A percentile compares a stretch with the other conserved stretches of the same genome.
Evolutionary conservation across 2,329 filamentous ascomycete genomes (phyloP).

Genomic region (Diaporthe destruens): DNA sequence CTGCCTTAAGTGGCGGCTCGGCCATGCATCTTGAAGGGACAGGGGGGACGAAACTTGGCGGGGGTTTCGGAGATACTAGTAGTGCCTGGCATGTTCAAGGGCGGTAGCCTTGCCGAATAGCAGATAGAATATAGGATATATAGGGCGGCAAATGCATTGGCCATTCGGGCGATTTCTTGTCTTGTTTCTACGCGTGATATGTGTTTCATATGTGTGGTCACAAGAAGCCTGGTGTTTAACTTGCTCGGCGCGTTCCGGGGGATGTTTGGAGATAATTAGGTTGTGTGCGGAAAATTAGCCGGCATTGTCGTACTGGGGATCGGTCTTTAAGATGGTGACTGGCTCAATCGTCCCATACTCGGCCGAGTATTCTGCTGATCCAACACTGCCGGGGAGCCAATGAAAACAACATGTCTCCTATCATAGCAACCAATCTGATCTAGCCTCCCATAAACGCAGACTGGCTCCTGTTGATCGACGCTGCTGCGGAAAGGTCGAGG

Average conservation of each 20-base stretch:
- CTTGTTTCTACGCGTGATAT: neutral
- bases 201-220: neutral
- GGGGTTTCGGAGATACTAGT: constrained; percentile 15
- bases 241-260: neutral
- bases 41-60: constrained; percentile 2
- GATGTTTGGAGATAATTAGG: neutral
- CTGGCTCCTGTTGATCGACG: too few species aligned
- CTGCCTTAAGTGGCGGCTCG: neutral
- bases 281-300: neutral
- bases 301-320: neutral
- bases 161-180: neutral
- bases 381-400: too few species aligned
- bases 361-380: too few species aligned
- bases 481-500: too few species aligned
- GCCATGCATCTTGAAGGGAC: neutral
- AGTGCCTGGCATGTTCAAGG: constrained; percentile 8
- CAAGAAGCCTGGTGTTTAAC: neutral
- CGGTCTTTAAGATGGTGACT: fast-evolving
- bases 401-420: too few species aligned
- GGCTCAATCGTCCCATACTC: neutral
- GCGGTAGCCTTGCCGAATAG: constrained; percentile 24
- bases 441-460: too few species aligned
- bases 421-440: too few species aligned
- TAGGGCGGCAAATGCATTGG: constrained; percentile 5
- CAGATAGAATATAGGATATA: constrained; percentile 16